Percentiles rank a stretch among this genome's conserved stretches.
These are phyloP conservation scores for Corymbia maculata DNA, from an alignment of 345 rosid species.

Conservation along the genomic window DNA sequence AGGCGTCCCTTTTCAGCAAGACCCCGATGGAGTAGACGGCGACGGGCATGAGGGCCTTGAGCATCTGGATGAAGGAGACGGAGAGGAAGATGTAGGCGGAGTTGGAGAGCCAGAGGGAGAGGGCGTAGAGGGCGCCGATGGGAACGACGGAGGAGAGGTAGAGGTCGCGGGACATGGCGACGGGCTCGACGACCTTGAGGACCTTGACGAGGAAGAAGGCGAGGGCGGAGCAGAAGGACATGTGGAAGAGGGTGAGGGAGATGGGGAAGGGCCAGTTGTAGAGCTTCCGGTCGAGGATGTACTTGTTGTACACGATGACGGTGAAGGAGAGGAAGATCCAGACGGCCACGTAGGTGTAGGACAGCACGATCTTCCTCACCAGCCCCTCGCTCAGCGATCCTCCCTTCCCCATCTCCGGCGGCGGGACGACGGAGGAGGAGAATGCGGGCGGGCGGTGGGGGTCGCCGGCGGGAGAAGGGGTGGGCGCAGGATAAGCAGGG, in stretches of 20 bases:
- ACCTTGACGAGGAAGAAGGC: constrained; percentile 80
- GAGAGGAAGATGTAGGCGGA: constrained; percentile 95
- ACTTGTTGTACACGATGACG: constrained; percentile 96
- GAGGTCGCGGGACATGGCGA: constrained; percentile 69
- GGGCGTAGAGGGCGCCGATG: constrained; percentile 84
- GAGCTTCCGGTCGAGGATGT: constrained; percentile 97
- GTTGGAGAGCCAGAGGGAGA: constrained; percentile 90
- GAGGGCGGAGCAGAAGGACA: constrained; percentile 85
- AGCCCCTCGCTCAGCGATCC: constrained; percentile 77
- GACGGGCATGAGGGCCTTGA: constrained; percentile 68
- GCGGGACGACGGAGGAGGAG: background rate
- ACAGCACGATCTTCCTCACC: constrained; percentile 76
- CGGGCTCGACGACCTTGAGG: constrained; percentile 83
- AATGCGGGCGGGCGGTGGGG: background rate
- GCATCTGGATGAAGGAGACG: constrained; percentile 61
- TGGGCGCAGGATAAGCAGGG: background rate
- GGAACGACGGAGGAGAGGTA: constrained; percentile 85
- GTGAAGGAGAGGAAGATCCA: constrained; percentile 99
- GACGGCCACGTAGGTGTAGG: constrained; percentile 80
- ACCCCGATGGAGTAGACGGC: constrained; percentile 95
- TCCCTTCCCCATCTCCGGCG: constrained; percentile 62
- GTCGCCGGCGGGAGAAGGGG: background rate
- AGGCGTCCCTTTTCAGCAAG: constrained; percentile 46
- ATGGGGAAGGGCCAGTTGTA: constrained; percentile 95
- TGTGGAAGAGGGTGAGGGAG: constrained; percentile 97